Percentiles rank a stretch among this genome's conserved stretches.
These are phyloP conservation scores for Nothophaeocryptopus gaeumannii DNA, from an alignment of 2,329 filamentous ascomycete species.

Conservation along the genomic window DNA sequence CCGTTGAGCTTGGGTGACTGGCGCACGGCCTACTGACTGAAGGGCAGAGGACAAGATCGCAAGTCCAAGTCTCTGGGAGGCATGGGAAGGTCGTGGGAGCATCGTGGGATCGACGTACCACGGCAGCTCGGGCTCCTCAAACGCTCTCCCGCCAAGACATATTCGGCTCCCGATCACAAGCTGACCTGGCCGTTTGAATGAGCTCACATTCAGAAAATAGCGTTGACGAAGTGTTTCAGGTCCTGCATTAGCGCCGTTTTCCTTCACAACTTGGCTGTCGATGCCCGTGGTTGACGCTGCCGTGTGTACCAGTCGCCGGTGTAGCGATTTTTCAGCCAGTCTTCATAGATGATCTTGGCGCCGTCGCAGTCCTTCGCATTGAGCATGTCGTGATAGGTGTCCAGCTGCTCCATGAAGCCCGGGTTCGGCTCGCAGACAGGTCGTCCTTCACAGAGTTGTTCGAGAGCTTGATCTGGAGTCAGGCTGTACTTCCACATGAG, in stretches of 20 bases:
- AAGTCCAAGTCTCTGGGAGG: too few relatives aligned
- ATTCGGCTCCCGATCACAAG: not conserved
- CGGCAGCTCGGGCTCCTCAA: too few relatives aligned
- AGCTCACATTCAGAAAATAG: not conserved
- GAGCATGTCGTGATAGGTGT: constrained; percentile 78
- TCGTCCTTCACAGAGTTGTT: constrained; percentile 65
- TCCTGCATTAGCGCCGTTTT: constrained; percentile 7
- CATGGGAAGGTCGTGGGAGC: too few relatives aligned
- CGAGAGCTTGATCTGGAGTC: constrained; percentile 62
- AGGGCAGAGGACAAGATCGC: too few relatives aligned
- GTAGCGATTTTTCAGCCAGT: constrained; percentile 37
- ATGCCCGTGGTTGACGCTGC: constrained; percentile 9
- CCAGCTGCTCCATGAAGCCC: constrained; percentile 84
- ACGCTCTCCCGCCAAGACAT: not conserved
- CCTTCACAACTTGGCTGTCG: constrained; percentile 24
- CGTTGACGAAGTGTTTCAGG: not conserved
- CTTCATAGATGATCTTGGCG: constrained; percentile 33
- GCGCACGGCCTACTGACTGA: too few relatives aligned
- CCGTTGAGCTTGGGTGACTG: too few relatives aligned
- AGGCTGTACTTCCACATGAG: constrained; percentile 60
- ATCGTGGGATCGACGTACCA: too few relatives aligned
- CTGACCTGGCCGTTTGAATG: not conserved
- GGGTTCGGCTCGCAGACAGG: constrained; percentile 83
- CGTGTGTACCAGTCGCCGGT: constrained; percentile 39
- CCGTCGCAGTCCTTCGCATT: constrained; percentile 21